Percentiles rank a stretch among this genome's conserved stretches.
phyloP scores from a whole-genome alignment of 2,329 filamentous ascomycete genomes.

The Graphilbum ipis-grandicollis region DNA sequence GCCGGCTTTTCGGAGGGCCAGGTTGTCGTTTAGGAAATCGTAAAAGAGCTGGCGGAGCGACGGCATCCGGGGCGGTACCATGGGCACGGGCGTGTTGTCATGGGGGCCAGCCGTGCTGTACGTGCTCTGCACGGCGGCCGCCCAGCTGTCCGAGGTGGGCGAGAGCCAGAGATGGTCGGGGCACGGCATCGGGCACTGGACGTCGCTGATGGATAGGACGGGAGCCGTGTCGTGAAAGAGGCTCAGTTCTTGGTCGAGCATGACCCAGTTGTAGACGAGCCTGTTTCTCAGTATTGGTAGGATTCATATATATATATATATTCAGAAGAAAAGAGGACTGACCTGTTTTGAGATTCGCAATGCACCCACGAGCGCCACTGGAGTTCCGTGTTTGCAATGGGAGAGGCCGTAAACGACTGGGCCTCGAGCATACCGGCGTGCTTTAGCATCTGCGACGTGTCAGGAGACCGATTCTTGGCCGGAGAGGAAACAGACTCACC shows the following conservation, averaged over 20 bases:
- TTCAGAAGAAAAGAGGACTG: too few species aligned
- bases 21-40: constrained; percentile 47
- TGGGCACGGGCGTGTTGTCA: constrained; percentile 33
- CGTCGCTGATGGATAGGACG: constrained; percentile 46
- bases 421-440: constrained; percentile 50
- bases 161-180: constrained; percentile 47
- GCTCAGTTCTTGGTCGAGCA: constrained; percentile 55
- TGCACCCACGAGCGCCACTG: constrained; percentile 49
- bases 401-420: constrained; percentile 25
- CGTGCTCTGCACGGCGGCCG: constrained; percentile 37
- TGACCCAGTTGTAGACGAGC: constrained; percentile 59
- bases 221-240: constrained; percentile 47
- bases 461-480: too few species aligned
- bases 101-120: constrained; percentile 26
- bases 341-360: constrained; percentile 46
- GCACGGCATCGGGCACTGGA: constrained; percentile 44
- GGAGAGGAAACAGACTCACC: too few species aligned
- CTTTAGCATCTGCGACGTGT: constrained; percentile 38
- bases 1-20: constrained; percentile 26
- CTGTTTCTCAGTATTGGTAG: constrained; percentile 21
- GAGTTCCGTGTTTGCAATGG: constrained; percentile 25
- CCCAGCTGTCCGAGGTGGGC: constrained; percentile 40
- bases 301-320: too few species aligned
- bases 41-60: constrained; percentile 51
- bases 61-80: constrained; percentile 30